Base-by-base conservation (phyloP, 1,139 yeast species). In the Debaryomyces coudertii region DNA sequence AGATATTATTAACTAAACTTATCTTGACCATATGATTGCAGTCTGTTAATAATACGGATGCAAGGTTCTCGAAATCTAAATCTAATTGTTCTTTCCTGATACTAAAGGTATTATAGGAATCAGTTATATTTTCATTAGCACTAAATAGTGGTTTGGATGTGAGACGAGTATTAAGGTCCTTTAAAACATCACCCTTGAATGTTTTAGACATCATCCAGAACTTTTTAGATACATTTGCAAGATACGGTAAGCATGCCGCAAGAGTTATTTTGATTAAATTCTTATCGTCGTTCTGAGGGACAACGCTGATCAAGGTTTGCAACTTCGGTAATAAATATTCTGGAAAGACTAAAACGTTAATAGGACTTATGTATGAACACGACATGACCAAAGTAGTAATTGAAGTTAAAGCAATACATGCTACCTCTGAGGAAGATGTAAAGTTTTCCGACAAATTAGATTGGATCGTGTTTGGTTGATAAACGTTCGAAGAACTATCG, bases 241-340 rank as follows among this genome's bases (percentile, higher is more conserved):
- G 65, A 36, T 74, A 69, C 0, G 97, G 95, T 14, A 93, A 63
- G 53, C 90, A 82, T 2, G 78, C 69, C 0, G 97, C 97, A 51
- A 90, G 76, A 0, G 83, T 77, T 39, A 85, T 77, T 50, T 88
- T 76, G 7, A 87, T 83, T 50, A 80, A 73, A 1, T 66, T 63
- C 39, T 33, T 45, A 27, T 48, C 61, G 11, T 69, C 70, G 45
- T 69, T 62, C 52, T 64, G 66, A 43, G 62, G 56, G 38, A 61
- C 54, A 28, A 49, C 47, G 38, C 68, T 66, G 30, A 79, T 58
- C 16, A 87, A 64, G 7, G 66, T 62, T 23, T 78, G 69, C 3
- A 93, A 61, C 47, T 87, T 79, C 0, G 98, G 98, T 11, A 90
- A 62, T 18, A 93, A 71, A 60, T 90, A 93, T 56, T 92, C 97